Base-by-base conservation (phyloP, 257 asterid genomes). In the Salvia rosmarinus region DNA sequence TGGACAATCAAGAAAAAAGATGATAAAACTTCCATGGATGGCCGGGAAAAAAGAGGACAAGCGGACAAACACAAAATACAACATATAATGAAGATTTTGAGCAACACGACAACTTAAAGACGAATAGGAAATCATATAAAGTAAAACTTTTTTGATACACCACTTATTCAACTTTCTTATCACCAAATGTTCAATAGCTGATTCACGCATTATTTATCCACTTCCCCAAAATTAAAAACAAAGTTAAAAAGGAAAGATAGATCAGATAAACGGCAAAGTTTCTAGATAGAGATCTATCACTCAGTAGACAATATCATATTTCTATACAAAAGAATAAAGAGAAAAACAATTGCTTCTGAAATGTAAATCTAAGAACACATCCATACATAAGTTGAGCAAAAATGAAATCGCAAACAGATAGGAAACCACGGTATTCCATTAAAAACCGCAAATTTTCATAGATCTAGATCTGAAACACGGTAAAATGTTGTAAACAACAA, bases 401-500 rank as follows among this genome's bases (percentile, higher is more conserved):
- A 20, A 44, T 12, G 28, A 32, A 52, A 74, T 10, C 13, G 23
- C 6, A 46, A 35, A 37, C 30, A 47, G 6, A 6, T 17, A 17
- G 8, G 1, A 62, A 44, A 35, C 32, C 4, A 32, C 13, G 51
- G 20, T 0, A 20, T 55, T 30, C 25, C 12, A 43, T 11, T 6
- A 56, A 23, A 67, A 56, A 16, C 0, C 17, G 2, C 6, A 50
- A 5, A 54, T 10, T 19, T 30, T 37, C 47, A 35, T 13, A 68
- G 43, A 61, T 62, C 76, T 25, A 73, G 79, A 78, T 78, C 82
- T 62, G 67, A 46, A 54, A 60, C 7, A 52, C 19, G n/a, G 17
- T 17, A 20, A 14, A 50, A 1, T 30, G 47, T 20, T 17, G 23
- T 4, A 54, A 14, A 25, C 14, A 13, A 7, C 1, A n/a, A 11